These are phyloP conservation scores for Priceomyces carsonii DNA, from an alignment of 805 yeast genomes.

Conservation along the genomic window DNA sequence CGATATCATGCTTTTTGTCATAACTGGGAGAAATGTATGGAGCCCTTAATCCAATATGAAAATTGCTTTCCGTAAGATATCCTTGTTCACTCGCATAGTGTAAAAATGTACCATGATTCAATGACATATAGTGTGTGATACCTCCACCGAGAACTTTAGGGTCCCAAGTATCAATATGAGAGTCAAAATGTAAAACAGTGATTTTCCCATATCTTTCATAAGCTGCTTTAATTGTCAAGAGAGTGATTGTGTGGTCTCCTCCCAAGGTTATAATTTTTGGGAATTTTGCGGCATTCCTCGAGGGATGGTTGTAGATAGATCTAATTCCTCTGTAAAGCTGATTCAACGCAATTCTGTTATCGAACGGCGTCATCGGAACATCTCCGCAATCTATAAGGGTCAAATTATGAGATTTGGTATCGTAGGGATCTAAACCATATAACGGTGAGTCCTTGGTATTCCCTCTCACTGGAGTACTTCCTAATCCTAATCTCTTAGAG, in stretches of 20 bases:
- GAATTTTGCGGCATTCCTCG: constrained; percentile 4
- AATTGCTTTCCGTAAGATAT: constrained; percentile 47
- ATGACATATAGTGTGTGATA: constrained; percentile 53
- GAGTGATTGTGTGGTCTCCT: constrained; percentile 61
- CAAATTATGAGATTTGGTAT: constrained; percentile 38
- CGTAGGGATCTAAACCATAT: constrained; percentile 53
- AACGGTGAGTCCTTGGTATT: constrained; percentile 29
- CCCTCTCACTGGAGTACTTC: constrained; percentile 42
- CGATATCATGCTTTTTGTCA: constrained; percentile 45
- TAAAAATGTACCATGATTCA: constrained; percentile 70
- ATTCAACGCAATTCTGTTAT: constrained; percentile 58
- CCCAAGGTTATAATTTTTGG: constrained; percentile 53
- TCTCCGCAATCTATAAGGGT: constrained; percentile 62
- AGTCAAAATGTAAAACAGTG: constrained; percentile 63
- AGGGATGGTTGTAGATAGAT: constrained; percentile 31
- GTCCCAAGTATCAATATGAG: constrained; percentile 72
- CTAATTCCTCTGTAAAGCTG: constrained; percentile 53
- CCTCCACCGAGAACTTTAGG: constrained; percentile 67
- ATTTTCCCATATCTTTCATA: constrained; percentile 48
- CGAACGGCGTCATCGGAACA: constrained; percentile 65
- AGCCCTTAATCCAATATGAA: constrained; percentile 67
- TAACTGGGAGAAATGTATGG: constrained; percentile 49
- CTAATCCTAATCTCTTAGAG: constrained; percentile 45
- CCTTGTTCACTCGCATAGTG: constrained; percentile 74
- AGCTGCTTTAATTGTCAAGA: constrained; percentile 52